Base-by-base conservation (phyloP, 2,329 filamentous ascomycete genomes). In the Sphaerostilbella broomeana region DNA sequence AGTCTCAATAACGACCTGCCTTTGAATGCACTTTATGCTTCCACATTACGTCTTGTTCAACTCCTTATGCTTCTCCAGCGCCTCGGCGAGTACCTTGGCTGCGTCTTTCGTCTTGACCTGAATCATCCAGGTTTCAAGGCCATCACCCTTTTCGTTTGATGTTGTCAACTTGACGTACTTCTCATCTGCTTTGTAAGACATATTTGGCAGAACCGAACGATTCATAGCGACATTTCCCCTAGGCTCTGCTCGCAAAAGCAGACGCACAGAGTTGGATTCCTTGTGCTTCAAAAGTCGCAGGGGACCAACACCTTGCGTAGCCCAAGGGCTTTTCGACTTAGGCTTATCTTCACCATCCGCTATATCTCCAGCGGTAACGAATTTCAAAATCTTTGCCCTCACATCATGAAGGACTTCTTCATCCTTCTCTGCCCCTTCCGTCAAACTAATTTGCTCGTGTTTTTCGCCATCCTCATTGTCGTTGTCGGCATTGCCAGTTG, bases 161-260 rank as follows among this genome's bases (percentile, higher is more conserved):
- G 75, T 70, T 9, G 68, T 67, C 42, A 82, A 50, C 55, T 74
- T 78, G 43, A 83, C 64, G 43, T 75, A 79, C 60, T 81, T 84
- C 9, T 68, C 66, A 19, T 72, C 69, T 6, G 70, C 64, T 52
- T 74, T 75, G 64, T 88, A 89, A 5, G 68, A 67, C 37, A 79
- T 62, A n/a, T 71, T 65, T 2, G 76, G 65, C 22, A 86, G 61
- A 34, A 89, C 60, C 15, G 69, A 61, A 50, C 81, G 76, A 63
- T 94, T 94, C 52, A 94, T 65, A 4, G 83, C 73, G 32, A 90
- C 68, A 26, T 82, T 75, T 12, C 86, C 86, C 46, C 79, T 74
- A 0, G 85, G 84, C 47, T 88, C 83, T n/a, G 77, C 77, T 35
- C 86, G 78, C 46, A 89, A 64, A 15, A 94, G 63, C 31, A 92